phyloP scores from a whole-genome alignment of 1,284 basidiomycete species.

The Papiliotrema nemorosa region DNA sequence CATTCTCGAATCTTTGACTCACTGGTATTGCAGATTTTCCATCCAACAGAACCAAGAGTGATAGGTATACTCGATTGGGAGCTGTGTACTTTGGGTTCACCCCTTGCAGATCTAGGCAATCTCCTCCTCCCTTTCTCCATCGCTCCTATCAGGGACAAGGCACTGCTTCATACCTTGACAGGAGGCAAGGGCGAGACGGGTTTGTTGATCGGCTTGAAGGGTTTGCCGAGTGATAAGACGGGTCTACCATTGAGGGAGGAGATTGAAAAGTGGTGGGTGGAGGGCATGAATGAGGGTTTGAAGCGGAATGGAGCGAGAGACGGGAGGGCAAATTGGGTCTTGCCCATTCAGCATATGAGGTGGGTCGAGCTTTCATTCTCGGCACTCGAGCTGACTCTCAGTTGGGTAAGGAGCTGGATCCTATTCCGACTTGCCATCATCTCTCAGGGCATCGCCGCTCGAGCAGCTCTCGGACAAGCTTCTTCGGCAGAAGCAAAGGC shows the following conservation, averaged over 20 bases:
- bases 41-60: slow-evolving; percentile 83
- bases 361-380: slow-evolving; percentile 44
- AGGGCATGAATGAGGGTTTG: slow-evolving; percentile 40
- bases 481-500: slow-evolving; percentile 68
- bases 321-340: slow-evolving; percentile 24
- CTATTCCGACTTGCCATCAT: slow-evolving; percentile 71
- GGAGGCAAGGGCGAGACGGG: slow-evolving; percentile 5
- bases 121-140: slow-evolving; percentile 80
- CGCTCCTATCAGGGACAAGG: slow-evolving; percentile 46
- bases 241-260: slow-evolving; percentile 66
- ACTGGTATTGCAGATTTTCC: slow-evolving; percentile 60
- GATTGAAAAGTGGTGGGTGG: slow-evolving; percentile 57
- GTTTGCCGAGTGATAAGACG: slow-evolving; percentile 54
- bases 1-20: no score
- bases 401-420: slow-evolving; percentile 33
- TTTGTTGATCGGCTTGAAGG: slow-evolving; percentile 60
- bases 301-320: slow-evolving; percentile 17
- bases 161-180: background rate
- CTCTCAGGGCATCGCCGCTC: slow-evolving; percentile 87
- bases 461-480: slow-evolving; percentile 77
- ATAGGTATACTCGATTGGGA: slow-evolving; percentile 98
- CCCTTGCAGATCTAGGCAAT: slow-evolving; percentile 88
- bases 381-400: slow-evolving; percentile 41
- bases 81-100: slow-evolving; percentile 84
- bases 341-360: slow-evolving; percentile 40